Percentiles rank a stretch among this genome's conserved stretches.
Evolutionary conservation across 2,329 filamentous ascomycete species (phyloP).

Genomic region (Sphaerulina vaccinii): DNA sequence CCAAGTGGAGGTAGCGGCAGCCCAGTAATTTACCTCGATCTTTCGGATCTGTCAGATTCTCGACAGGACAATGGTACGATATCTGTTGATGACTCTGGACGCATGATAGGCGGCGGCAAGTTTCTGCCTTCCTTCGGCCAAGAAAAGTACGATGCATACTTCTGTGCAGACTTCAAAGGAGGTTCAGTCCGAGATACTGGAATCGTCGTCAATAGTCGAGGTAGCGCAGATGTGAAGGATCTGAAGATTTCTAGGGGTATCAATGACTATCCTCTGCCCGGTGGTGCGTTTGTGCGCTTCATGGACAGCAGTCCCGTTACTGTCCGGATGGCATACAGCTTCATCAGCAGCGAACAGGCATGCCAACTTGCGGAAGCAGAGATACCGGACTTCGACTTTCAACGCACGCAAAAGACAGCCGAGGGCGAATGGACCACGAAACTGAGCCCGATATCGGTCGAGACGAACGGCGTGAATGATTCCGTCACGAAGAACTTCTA

Average conservation of each 20-base stretch:
- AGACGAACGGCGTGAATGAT: constrained; percentile 37
- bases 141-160: constrained; percentile 57
- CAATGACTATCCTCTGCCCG: constrained; percentile 42
- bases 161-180: constrained; percentile 60
- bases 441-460: constrained; percentile 41
- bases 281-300: constrained; percentile 46
- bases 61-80: constrained; percentile 55
- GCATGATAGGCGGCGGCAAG: constrained; percentile 57
- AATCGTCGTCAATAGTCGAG: constrained; percentile 56
- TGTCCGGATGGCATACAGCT: constrained; percentile 64
- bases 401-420: constrained; percentile 46
- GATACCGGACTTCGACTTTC: constrained; percentile 63
- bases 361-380: constrained; percentile 59
- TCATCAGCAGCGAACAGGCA: constrained; percentile 60
- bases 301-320: constrained; percentile 44
- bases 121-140: constrained; percentile 62
- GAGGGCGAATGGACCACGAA: constrained; percentile 43
- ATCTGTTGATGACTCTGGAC: constrained; percentile 53
- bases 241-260: constrained; percentile 36
- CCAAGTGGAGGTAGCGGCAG: constrained; percentile 39
- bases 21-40: constrained; percentile 59
- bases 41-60: constrained; percentile 57
- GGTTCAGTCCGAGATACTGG: constrained; percentile 45
- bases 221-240: constrained; percentile 45
- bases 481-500: constrained; percentile 46